Base-by-base conservation (phyloP, 192 early-diverging fungal species). In the Linnemannia elongata region DNA sequence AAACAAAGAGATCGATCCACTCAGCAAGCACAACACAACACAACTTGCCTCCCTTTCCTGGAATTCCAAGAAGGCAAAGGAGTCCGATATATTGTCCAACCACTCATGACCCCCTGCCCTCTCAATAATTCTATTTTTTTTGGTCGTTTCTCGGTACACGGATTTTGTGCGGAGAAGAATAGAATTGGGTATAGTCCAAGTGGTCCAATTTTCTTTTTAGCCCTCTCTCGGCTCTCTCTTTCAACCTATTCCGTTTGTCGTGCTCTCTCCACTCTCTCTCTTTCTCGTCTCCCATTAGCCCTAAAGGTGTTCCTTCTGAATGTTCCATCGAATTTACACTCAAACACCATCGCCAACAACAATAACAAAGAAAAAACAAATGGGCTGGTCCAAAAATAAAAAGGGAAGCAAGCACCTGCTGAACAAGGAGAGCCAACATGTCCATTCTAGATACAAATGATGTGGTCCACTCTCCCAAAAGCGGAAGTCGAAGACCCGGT, bases 401-500 rank as follows among this genome's bases (percentile, higher is more conserved):
- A 47, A 76, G 18, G 33, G 35, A 49, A 38, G 18, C 38, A 13
- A 39, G 55, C 35, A 76, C 35, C 42, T 30, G 49, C n/a, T 49
- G 60, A 52, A 68, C 30, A 66, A 12, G 1, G 42, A 27, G n/a
- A 45, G 22, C 33, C 18, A 52, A 52, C 9, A 35, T 49, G 18
- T 57, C 20, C 42, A 52, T 42, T 54, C n/a, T 38, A 55, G 36
- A 68, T 41, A 44, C n/a, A 39, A 13, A 22, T 27, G 74, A 24
- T 82, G 60, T 52, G 49, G 49, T 52, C 49, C 36, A 76, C 45
- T 63, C 69, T 22, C 76, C 76, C 68, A 76, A 69, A 83, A 57
- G 72, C 57, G 82, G 82, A 83, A 83, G 82, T 83, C 76, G 33
- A 78, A 66, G 82, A 78, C 82, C 82, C 76, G 74, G 82, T 83